These are phyloP conservation scores for Comarum palustre DNA, from an alignment of 306 rosid species.

Conservation along the genomic window DNA sequence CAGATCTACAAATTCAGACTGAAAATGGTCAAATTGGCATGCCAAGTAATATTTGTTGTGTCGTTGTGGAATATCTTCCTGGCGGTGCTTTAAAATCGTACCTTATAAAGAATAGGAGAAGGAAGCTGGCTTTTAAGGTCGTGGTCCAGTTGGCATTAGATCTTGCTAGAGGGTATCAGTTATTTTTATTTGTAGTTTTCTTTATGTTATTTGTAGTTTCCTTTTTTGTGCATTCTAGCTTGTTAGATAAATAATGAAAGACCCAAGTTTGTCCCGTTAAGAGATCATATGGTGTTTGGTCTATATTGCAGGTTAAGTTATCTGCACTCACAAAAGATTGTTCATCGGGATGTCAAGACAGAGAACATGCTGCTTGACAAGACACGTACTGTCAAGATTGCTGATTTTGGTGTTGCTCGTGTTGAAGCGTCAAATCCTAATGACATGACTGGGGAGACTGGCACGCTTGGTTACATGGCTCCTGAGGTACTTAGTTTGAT, in stretches of 20 bases:
- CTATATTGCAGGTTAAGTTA: conserved; percentile 70
- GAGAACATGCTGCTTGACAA: conserved; percentile 94
- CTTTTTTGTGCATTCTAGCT: conserved; percentile 18
- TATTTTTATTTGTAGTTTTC: conserved; percentile 5
- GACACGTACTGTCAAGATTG: conserved; percentile 81
- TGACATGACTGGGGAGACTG: conserved; percentile 99
- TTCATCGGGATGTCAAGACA: conserved; percentile 96
- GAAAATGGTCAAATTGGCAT: conserved; percentile 81
- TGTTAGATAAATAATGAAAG: conserved; percentile 20
- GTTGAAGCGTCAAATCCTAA: conserved; percentile 99
- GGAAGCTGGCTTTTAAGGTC: conserved; percentile 85
- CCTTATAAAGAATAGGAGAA: conserved; percentile 88
- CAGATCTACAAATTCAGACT: conserved; percentile 86
- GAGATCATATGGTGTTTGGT: conserved; percentile 20
- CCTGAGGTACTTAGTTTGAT: conserved; percentile 67
- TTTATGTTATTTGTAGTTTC: too few relatives aligned
- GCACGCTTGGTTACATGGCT: conserved; percentile 99
- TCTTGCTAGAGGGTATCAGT: conserved; percentile 89
- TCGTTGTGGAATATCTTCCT: conserved; percentile 88
- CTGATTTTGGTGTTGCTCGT: conserved; percentile 98
- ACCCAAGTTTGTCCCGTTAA: conserved; percentile 9
- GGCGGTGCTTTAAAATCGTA: conserved; percentile 81
- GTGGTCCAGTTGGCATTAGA: conserved; percentile 90
- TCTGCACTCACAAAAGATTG: conserved; percentile 93
- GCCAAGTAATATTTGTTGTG: conserved; percentile 92